Evolutionary conservation across 2,329 filamentous ascomycete genomes (phyloP).

Genomic region (Clarireedia hainanense): DNA sequence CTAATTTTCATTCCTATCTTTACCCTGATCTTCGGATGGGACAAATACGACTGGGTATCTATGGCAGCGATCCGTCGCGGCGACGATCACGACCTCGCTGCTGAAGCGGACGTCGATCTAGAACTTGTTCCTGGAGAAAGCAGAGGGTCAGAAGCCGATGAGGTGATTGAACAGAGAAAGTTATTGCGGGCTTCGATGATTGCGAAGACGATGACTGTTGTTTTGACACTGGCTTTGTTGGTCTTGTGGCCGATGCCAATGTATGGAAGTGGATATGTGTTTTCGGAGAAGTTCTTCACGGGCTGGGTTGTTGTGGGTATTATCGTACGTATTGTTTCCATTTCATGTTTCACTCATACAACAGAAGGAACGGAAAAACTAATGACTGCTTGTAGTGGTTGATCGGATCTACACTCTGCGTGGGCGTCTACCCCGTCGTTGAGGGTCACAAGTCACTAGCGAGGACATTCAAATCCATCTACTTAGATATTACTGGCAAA

Average conservation of each 20-base stretch:
- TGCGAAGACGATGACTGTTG: conserved; percentile 43
- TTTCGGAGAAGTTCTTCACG: conserved; percentile 74
- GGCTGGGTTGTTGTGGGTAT: conserved; percentile 73
- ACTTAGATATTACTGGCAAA: conserved; percentile 46
- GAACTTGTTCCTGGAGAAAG: conserved; percentile 52
- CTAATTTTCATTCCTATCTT: conserved; percentile 66
- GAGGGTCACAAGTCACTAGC: conserved; percentile 65
- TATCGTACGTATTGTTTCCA: conserved; percentile 30
- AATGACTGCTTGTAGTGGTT: conserved; percentile 45
- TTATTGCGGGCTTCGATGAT: conserved; percentile 46
- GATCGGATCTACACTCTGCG: conserved; percentile 62
- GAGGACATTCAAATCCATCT: conserved; percentile 54
- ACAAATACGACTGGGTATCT: conserved; percentile 78
- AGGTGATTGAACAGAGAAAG: conserved; percentile 36
- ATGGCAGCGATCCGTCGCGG: conserved; percentile 74
- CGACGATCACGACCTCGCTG: conserved; percentile 68
- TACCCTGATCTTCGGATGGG: conserved; percentile 53
- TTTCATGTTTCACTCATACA: not conserved
- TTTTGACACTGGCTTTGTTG: conserved; percentile 62
- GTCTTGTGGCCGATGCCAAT: conserved; percentile 90
- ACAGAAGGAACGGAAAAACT: not conserved
- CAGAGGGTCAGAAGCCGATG: conserved; percentile 31
- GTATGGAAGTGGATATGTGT: conserved; percentile 77
- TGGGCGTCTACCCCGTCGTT: conserved; percentile 74
- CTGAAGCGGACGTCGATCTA: conserved; percentile 54